Evolutionary conservation across 306 rosid genomes (phyloP).

Genomic region (Hylodesmum podocarpum): DNA sequence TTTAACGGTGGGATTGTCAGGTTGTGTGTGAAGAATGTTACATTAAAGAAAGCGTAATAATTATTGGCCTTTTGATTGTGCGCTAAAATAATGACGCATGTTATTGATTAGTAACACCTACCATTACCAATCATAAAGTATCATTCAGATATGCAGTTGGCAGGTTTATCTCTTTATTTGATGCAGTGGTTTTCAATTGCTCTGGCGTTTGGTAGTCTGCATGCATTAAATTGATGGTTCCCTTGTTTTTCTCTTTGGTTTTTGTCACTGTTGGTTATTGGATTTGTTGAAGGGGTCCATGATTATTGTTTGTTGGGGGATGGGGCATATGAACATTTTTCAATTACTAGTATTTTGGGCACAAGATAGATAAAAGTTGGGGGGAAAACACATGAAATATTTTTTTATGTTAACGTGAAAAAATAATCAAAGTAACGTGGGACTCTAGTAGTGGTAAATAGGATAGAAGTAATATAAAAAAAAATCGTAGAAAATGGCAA

Average conservation of each 20-base stretch:
- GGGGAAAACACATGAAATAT: constrained; percentile 19
- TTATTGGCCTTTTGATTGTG: constrained; percentile 5
- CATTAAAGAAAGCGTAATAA: background rate
- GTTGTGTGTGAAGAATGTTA: constrained; percentile 19
- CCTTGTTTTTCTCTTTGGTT: constrained; percentile 5
- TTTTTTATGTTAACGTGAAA: background rate
- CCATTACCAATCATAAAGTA: constrained; percentile 28
- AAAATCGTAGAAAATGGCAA: background rate
- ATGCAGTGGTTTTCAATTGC: constrained; percentile 34
- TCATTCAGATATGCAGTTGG: constrained; percentile 28
- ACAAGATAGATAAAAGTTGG: background rate
- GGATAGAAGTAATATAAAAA: background rate
- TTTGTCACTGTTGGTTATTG: background rate
- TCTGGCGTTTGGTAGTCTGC: constrained; percentile 17
- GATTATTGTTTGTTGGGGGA: background rate
- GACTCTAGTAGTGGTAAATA: background rate
- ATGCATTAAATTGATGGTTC: constrained; percentile 30
- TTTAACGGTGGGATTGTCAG: background rate
- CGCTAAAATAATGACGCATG: constrained; percentile 20
- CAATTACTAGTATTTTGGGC: background rate
- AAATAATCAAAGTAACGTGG: background rate
- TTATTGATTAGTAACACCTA: constrained; percentile 22
- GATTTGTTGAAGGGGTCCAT: constrained; percentile 22
- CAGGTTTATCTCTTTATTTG: constrained; percentile 21
- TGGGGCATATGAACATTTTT: constrained; percentile 13